These are phyloP conservation scores for Fomitopsis schrenkii DNA, from an alignment of 1,284 basidiomycete genomes.

Conservation along the genomic window DNA sequence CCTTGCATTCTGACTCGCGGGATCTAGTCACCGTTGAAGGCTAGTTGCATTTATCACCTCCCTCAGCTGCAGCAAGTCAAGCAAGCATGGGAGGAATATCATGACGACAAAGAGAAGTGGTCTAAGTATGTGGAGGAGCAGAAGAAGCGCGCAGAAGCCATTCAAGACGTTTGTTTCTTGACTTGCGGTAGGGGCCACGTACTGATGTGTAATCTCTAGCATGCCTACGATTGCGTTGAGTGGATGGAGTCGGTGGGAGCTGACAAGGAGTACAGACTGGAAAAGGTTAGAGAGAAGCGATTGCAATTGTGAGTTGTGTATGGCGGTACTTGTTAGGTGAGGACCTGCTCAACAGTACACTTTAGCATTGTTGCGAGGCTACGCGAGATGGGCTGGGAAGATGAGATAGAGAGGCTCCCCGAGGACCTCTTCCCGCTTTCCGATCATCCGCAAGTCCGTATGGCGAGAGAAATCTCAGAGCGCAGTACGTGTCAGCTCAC, in stretches of 20 bases:
- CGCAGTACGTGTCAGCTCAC: background rate
- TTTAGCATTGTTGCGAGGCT: background rate
- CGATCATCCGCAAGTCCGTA: background rate
- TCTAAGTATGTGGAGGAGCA: background rate
- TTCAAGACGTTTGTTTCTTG: background rate
- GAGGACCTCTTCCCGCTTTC: background rate
- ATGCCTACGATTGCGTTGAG: background rate
- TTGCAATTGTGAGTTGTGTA: background rate
- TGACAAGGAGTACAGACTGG: background rate
- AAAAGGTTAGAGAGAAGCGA: background rate
- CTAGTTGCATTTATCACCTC: background rate
- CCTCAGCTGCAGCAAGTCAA: background rate
- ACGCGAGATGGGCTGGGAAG: constrained; percentile 1
- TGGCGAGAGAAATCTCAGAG: background rate
- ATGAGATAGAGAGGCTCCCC: background rate
- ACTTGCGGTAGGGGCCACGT: background rate
- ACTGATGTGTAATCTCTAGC: background rate
- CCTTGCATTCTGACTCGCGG: background rate
- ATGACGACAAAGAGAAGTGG: background rate
- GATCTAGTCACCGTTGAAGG: background rate
- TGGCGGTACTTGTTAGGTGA: background rate
- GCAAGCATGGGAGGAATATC: background rate
- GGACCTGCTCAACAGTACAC: background rate
- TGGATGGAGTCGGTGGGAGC: background rate
- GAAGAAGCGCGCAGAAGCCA: background rate